phyloP scores from a whole-genome alignment of 495 filamentous ascomycete species.

The Parachaetomium inaequale region DNA sequence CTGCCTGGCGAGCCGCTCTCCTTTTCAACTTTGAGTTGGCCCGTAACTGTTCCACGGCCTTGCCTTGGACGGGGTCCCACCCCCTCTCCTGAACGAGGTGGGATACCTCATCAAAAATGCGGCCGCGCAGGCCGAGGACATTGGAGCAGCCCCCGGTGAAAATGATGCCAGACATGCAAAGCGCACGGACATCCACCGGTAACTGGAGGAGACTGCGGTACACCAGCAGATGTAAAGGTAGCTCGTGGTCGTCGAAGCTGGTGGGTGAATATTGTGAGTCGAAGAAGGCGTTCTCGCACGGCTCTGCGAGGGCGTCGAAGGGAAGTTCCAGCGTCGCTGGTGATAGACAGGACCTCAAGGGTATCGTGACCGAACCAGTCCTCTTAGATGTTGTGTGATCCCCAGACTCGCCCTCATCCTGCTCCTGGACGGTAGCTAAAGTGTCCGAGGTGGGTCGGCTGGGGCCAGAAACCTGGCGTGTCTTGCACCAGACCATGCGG shows the following conservation, averaged over 20 bases:
- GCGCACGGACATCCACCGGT: slow-evolving; percentile 73
- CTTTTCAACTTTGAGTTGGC: slow-evolving; percentile 49
- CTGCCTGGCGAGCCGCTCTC: slow-evolving; percentile 34
- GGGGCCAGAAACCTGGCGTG: slow-evolving; percentile 15
- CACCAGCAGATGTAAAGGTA: slow-evolving; percentile 66
- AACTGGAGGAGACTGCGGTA: slow-evolving; percentile 72
- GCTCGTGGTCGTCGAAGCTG: slow-evolving; percentile 79
- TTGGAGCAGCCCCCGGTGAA: slow-evolving; percentile 79
- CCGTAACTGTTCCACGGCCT: slow-evolving; percentile 54
- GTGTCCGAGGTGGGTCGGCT: slow-evolving; percentile 28
- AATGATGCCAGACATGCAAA: slow-evolving; percentile 87
- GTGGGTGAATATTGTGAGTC: slow-evolving; percentile 42
- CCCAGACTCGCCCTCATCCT: slow-evolving; percentile 40
- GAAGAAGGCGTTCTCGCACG: slow-evolving; percentile 74
- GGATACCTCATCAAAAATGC: slow-evolving; percentile 72
- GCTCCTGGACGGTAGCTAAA: slow-evolving; percentile 47
- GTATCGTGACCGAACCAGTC: slow-evolving; percentile 34
- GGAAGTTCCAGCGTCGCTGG: slow-evolving; percentile 57
- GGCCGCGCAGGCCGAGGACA: slow-evolving; percentile 75
- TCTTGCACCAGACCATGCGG: slow-evolving; percentile 73
- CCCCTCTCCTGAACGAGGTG: slow-evolving; percentile 59
- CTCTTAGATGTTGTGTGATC: background rate
- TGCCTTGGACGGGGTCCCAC: slow-evolving; percentile 72
- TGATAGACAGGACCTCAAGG: slow-evolving; percentile 45
- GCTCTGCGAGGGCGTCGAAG: slow-evolving; percentile 64